Evolutionary conservation across 345 rosid species (phyloP).

Genomic region (Populus ilicifolia): DNA sequence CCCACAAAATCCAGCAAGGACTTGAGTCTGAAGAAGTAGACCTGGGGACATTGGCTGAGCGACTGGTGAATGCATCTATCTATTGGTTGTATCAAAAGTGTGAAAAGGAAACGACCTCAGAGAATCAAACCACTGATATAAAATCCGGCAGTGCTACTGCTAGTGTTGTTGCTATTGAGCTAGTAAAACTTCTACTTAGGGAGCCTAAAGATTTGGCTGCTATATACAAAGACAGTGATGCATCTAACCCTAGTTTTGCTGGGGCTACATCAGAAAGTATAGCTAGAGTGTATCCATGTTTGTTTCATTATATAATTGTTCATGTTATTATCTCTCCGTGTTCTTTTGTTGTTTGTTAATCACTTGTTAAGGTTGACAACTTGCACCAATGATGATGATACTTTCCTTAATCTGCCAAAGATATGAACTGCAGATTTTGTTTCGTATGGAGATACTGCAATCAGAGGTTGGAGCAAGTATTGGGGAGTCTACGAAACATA

Average conservation of each 20-base stretch:
- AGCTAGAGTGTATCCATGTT: conserved; percentile 78
- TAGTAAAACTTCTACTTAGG: conserved; percentile 51
- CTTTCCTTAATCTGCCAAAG: conserved; percentile 63
- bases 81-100: conserved; percentile 53
- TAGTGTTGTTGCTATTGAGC: conserved; percentile 39
- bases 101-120: conserved; percentile 37
- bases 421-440: conserved; percentile 83
- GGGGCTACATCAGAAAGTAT: conserved; percentile 36
- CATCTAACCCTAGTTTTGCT: conserved; percentile 28
- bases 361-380: not conserved
- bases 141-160: conserved; percentile 28
- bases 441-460: conserved; percentile 88
- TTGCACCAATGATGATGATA: not conserved
- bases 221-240: conserved; percentile 38
- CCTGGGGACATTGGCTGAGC: conserved; percentile 67
- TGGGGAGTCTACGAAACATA: conserved; percentile 51
- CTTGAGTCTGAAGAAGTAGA: conserved; percentile 72
- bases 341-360: not conserved
- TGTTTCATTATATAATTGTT: not conserved
- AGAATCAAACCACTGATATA: conserved; percentile 32
- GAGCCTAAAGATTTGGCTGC: conserved; percentile 71
- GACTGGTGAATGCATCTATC: conserved; percentile 64
- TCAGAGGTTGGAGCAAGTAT: conserved; percentile 50
- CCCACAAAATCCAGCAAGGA: conserved; percentile 64
- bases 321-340: not conserved